Base-by-base conservation (phyloP, 2,329 filamentous ascomycete genomes). In the Penicillium occitanis region DNA sequence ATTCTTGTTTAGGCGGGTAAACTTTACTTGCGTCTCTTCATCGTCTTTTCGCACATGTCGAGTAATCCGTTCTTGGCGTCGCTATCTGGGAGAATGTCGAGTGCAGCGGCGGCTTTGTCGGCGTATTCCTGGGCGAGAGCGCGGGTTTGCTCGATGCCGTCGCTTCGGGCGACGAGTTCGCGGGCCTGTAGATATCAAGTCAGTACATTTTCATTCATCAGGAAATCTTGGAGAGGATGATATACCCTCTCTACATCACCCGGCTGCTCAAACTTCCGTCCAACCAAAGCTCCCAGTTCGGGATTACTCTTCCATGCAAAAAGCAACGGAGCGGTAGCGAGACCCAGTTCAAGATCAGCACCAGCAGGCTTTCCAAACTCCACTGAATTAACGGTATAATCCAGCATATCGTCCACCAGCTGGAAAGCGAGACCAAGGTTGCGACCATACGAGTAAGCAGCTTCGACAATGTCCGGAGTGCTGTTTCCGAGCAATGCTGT, bases 381-480 rank as follows among this genome's bases (percentile, higher is more conserved):
- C 67, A 87, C 85, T 50, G 89, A 92, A 64, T 87, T 92, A 68
- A 92, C 87, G 0, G 95, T 98, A 78, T 98, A 99, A 78, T 99
- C 95, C 72, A 99, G 84, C 90, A 99, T 91, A 76, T 99, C 95
- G 76, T 99, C 95, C 17, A 99, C 94, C 10, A 99, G 85, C 83
- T 99, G 95, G 81, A 99, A 99, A 1, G 95, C 95, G 64, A 99
- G 81, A 1, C 95, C 95, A 57, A 99, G 78, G 73, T 99, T 98
- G 79, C 92, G 92, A 62, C 95, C 95, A 74, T 98, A 99, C 17
- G 86, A 80, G 76, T 99, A 99, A 1, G 94, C 92, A 10, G 93
- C 91, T 70, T 99, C 93, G 1, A 97, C 92, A 1, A 95, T 92
- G 68, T 90, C 86, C 0, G 85, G 84, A 40, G 93, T 86, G 40